Percentiles rank a stretch among this genome's conserved stretches.
phyloP scores from a whole-genome alignment of 768 basidiomycete genomes.

The Suillus placidus region DNA sequence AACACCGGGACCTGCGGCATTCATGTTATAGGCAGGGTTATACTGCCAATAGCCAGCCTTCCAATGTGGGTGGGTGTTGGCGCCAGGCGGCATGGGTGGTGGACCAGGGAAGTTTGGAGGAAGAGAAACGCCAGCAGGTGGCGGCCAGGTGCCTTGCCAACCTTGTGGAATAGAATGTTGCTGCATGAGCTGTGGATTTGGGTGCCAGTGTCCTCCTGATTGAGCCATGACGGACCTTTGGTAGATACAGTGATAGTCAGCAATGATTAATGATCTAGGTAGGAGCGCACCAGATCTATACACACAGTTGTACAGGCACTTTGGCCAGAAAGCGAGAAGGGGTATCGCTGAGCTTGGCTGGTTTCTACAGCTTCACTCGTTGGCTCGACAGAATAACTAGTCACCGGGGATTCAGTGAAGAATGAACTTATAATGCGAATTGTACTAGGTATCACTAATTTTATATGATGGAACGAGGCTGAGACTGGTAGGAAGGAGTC shows the following conservation, averaged over 20 bases:
- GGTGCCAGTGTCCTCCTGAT: conserved; percentile 26
- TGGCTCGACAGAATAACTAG: neutral
- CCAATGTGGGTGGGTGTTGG: conserved; percentile 50
- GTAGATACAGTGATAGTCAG: neutral
- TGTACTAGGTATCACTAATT: neutral
- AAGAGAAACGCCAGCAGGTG: conserved; percentile 28
- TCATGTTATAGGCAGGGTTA: conserved; percentile 43
- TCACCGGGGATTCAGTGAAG: neutral
- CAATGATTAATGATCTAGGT: neutral
- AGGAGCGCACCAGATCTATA: neutral
- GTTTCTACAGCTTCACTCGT: neutral
- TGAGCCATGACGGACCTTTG: conserved; percentile 4
- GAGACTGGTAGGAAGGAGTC: neutral
- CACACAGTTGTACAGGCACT: too few relatives aligned
- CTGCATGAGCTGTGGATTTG: conserved; percentile 38
- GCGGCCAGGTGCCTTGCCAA: conserved; percentile 44
- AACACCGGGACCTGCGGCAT: conserved; percentile 15
- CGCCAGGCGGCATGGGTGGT: conserved; percentile 58
- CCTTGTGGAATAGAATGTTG: conserved; percentile 25
- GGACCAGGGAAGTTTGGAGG: conserved; percentile 44
- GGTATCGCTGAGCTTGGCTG: neutral
- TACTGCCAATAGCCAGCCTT: conserved; percentile 54
- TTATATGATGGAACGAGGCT: neutral
- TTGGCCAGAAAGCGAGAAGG: neutral
- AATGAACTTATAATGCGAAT: neutral